Base-by-base conservation (phyloP, 805 yeast genomes). In the Saturnispora gosingensis region DNA sequence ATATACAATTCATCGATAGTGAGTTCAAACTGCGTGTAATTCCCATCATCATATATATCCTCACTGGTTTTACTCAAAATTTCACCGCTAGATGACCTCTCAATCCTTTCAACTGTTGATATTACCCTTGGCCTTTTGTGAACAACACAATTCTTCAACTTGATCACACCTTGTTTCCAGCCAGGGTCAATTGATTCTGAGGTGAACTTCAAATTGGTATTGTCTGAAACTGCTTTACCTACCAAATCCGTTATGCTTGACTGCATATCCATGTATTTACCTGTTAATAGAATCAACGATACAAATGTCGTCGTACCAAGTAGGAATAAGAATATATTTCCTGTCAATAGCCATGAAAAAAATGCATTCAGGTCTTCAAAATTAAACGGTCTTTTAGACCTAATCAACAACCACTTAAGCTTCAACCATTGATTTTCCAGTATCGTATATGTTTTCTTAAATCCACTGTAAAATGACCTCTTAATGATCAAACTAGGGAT, bases 131-230 rank as follows among this genome's bases (percentile, higher is more conserved):
- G 99, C 53, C 98, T 73, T 56, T 85, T 76, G 48, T 95, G 85
- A 0, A 90, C 89, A 64, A 83, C 83, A 49, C 96, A 95, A 59
- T 88, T 87, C 53, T 82, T 79, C 66, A 93, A 85, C 43, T 83
- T 78, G 50, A 93, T 87, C 55, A 81, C 85, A 2, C 97, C 95
- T 56, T 85, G 88, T 40, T 82, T 75, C 97, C 97, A 90, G 51
- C 87, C 88, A 0, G 97, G 97, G 5, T 89, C 95, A 52, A 91
- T 86, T 64, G 81, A 83, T 64, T 91, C 98, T 61, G 93, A 93
- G 0, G 87, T 82, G 8, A 93, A 96, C 0, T 84, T 80, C 55
- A 90, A 68, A 9, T 88, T 85, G 2, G 95, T 81, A 61, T 89
- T 93, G 54, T 78, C 78, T 5, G 98, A 90, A 51, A 93, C 77